Base-by-base conservation (phyloP, 148 eudicot genomes). In the Hydrangea macrophylla region DNA sequence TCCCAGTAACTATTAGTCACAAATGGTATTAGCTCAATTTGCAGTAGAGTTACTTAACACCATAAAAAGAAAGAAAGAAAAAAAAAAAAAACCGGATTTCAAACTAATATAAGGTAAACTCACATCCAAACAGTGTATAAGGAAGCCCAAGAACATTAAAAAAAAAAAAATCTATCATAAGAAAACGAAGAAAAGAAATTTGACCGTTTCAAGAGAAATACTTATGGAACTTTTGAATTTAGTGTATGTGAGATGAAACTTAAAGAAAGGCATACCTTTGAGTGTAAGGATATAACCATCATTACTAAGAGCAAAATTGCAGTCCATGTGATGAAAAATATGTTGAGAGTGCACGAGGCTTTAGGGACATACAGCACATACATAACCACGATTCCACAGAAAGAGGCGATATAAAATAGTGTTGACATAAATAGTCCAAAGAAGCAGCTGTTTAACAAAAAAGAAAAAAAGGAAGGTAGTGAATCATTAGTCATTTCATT, bases 271-370 rank as follows among this genome's bases (percentile, higher is more conserved):
- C 64, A 26, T 67, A 90, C 98, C 98, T 90, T 93, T 30, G 98
- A 90, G 68, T 93, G 90, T 58, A 93, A 74, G 13, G 98, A 84
- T 62, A 90, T 76, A 51, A 64, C 89, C 95, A 90, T 82, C 95
- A 93, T 88, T 13, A 93, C 96, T 2, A 85, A 25, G 37, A 90
- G 86, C 82, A 93, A 74, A 73, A 86, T 59, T 54, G 74, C 88
- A 10, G 96, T 90, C 98, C 98, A 93, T 7, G 87, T 67, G 76
- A 93, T 90, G 84, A 93, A 93, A 77, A 93, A 93, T 79, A 90
- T 86, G 80, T 93, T 93, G 65, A 93, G 92, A 55, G 79, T 73
- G 81, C 98, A 93, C 0, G 98, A 84, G 26, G 82, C 69, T 60
- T 75, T 85, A 0, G 92, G 86, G 59, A 81, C 89, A 48, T 88